Evolutionary conservation across 768 basidiomycete species (phyloP), one percentile per base, ranked within the genome.

Genomic region (Hygrocybe punicea): DNA sequence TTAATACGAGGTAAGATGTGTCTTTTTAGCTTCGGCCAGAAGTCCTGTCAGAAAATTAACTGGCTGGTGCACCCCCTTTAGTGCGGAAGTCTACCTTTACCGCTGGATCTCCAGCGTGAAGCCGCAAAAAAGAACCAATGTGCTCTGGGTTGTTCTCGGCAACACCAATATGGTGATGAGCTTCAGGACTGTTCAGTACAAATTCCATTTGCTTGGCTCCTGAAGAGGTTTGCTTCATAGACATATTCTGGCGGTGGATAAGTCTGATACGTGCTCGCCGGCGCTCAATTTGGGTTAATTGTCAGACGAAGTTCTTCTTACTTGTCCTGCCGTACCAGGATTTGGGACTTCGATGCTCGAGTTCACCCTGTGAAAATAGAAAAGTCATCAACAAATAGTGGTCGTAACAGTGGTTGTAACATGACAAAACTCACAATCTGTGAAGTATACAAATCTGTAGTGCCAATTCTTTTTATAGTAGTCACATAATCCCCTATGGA

Each of bases 1-100:
- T 25, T 48, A 4, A 55, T 33, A 16, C 66, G 57, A 0, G 58
- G 60, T 3, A 70, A 62, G 6, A 65, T 52, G 47, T 71, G 63
- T 35, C 63, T 48, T 54, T 69, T 49, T n/a, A 74, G 62, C 37
- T 66, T 57, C 1, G 66, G 50, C 4, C 67, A n/a, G 56, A 71
- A 74, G 45, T 65, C 57, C 67, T 73, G 19, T 19, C 2, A 11
- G 21, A 35, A 21, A 5, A 35, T 35, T 14, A 35, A 21, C 17
- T 52, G 33, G 6, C n/a, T 14, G 33, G 10, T 51, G 25, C 6
- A 19, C 6, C 17, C 7, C 7, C 7, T 2, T 21, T n/a, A 36
- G 25, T 6, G 48, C 17, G 9, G 24, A 11, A 34, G 29, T 2
- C 10, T 55, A 55, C 54, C 44, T 47, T 36, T 6, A 55, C n/a